Evolutionary conservation across 1,139 yeast species (phyloP).

Genomic region (Meyerozyma elateridarum): DNA sequence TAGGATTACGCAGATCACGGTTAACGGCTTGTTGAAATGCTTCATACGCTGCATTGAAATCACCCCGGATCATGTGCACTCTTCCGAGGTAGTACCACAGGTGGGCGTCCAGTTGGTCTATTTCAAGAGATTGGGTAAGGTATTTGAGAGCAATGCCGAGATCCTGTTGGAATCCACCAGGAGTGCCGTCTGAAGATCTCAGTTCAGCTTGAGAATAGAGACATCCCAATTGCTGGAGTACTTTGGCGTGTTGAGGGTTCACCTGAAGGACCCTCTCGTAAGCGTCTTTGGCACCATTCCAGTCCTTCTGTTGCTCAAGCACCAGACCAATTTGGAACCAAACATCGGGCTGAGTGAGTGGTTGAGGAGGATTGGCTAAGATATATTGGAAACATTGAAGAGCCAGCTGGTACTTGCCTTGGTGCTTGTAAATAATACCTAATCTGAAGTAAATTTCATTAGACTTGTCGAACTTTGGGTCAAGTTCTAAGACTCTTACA

Average conservation of each 20-base stretch:
- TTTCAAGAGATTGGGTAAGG: slow-evolving; percentile 79
- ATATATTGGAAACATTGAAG: slow-evolving; percentile 93
- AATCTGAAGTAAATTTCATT: slow-evolving; percentile 92
- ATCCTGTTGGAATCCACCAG: slow-evolving; percentile 49
- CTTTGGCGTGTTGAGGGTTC: slow-evolving; percentile 93
- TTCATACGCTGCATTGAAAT: slow-evolving; percentile 93
- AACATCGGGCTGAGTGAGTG: slow-evolving; percentile 92
- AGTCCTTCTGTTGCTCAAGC: slow-evolving; percentile 89
- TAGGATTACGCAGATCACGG: slow-evolving; percentile 92
- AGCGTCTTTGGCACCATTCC: slow-evolving; percentile 88
- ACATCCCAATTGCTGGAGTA: slow-evolving; percentile 93
- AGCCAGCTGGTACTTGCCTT: slow-evolving; percentile 79
- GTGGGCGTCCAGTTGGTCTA: slow-evolving; percentile 88
- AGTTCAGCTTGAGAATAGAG: slow-evolving; percentile 81
- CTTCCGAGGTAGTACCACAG: slow-evolving; percentile 96
- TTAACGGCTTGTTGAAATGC: slow-evolving; percentile 98
- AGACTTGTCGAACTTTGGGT: slow-evolving; percentile 93
- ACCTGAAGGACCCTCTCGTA: slow-evolving; percentile 88
- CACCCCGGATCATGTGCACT: slow-evolving; percentile 93
- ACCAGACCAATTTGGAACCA: slow-evolving; percentile 99
- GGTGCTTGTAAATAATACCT: slow-evolving; percentile 97
- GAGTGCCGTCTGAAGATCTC: slow-evolving; percentile 24
- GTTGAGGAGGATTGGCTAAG: slow-evolving; percentile 86
- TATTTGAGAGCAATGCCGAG: slow-evolving; percentile 79
- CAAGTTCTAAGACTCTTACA: slow-evolving; percentile 90